Percentiles rank a stretch among this genome's conserved stretches.
Conservation (phyloP, 805 yeast species). For the Lipomyces japonicus region DNA sequence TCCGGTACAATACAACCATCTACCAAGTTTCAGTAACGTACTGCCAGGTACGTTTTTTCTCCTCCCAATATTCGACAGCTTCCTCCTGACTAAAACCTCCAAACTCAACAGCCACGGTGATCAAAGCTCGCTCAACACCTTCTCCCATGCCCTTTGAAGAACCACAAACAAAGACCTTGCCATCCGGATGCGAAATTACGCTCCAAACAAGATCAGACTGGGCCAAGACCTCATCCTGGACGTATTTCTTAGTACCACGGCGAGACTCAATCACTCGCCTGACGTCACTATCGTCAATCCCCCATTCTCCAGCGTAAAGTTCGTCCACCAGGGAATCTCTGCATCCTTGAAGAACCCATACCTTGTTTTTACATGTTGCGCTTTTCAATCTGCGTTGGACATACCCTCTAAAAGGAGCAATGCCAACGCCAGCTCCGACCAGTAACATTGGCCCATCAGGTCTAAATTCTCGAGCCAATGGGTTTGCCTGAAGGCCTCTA, state of each 20-base stretch:
- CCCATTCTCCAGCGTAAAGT: conserved; percentile 34
- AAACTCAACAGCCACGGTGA: conserved; percentile 28
- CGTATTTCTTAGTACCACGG: conserved; percentile 30
- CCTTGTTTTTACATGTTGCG: conserved; percentile 32
- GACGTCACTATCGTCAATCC: conserved; percentile 27
- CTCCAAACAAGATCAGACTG: conserved; percentile 32
- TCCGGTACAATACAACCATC: background rate
- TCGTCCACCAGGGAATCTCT: conserved; percentile 33
- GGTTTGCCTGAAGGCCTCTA: conserved; percentile 33
- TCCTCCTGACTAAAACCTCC: conserved; percentile 21
- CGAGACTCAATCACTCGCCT: conserved; percentile 33
- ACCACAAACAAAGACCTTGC: conserved; percentile 33
- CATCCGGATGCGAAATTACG: conserved; percentile 31
- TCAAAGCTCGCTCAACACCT: conserved; percentile 31
- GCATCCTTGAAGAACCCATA: conserved; percentile 34
- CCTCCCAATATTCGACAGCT: conserved; percentile 30
- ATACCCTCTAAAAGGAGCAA: conserved; percentile 34
- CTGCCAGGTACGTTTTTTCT: conserved; percentile 24
- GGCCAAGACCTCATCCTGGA: conserved; percentile 31
- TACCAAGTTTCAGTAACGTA: conserved; percentile 28
- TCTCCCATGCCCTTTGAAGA: conserved; percentile 33
- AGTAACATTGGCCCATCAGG: conserved; percentile 34
- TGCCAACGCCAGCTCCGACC: conserved; percentile 34
- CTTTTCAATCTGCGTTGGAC: conserved; percentile 32
- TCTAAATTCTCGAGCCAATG: conserved; percentile 31